Base-by-base conservation (phyloP, 108 stramenopile genomes). In the Cyclotella atomus region DNA sequence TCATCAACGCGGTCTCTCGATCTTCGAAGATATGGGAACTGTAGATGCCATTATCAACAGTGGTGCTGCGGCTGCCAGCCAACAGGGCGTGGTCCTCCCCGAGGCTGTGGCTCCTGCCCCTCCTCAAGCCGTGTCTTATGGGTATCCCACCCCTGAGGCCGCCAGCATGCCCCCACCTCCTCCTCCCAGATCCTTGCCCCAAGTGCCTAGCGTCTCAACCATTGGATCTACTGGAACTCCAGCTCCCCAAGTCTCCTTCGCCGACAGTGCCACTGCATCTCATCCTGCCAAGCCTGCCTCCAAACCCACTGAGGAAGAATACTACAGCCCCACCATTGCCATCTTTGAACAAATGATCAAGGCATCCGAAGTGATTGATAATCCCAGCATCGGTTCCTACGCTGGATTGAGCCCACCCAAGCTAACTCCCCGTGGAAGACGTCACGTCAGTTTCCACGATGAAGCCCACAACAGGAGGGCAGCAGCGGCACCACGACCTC, bases 331-430 rank as follows among this genome's bases (percentile, higher is more conserved):
- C 29, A 80, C 79, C 54, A 67, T 80, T 19, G 79, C 79, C 61
- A 80, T 80, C 59, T 80, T 80, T 45, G 79, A 80, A 15, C 79
- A 80, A 67, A 80, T 80, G 79, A 63, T 80, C 24, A 66, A 80
- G 43, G 79, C 79, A 0, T 80, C 79, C 3, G 71, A 80, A 8
- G 79, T 71, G 12, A 43, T 59, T 15, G 79, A 62, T 6, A 65
- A 69, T 24, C 25, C 66, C 16, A 52, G 20, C 28, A 69, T 53
- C 14, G n/a, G 5, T 57, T 10, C 10, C 14, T 77, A 71, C 61
- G 63, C 77, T 9, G 70, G 70, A 23, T 30, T 79, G 29, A 72
- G 70, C 41, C 65, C 77, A 14, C 77, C 77, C 52, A 73, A 73
- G 45, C 35, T 80, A 8, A 73, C 71, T 23, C 71, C 66, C 1